phyloP scores from a whole-genome alignment of 2,329 filamentous ascomycete species.

The Cadophora sp. region DNA sequence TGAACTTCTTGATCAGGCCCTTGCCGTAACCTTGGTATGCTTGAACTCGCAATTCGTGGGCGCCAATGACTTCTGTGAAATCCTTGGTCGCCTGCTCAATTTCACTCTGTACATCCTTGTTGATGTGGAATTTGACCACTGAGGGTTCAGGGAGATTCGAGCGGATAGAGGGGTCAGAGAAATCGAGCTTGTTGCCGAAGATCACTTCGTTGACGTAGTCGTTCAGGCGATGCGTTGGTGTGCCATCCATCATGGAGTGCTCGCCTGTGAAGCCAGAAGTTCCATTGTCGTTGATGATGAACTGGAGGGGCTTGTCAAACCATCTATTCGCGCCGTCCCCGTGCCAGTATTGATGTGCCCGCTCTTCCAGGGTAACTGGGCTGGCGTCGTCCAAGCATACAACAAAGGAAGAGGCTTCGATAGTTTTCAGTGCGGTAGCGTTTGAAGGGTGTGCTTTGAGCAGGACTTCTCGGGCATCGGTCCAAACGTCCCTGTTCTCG shows the following conservation, averaged over 20 bases:
- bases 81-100: constrained; percentile 80
- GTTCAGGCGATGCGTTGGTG: constrained; percentile 94
- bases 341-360: constrained; percentile 97
- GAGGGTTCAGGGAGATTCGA: constrained; percentile 84
- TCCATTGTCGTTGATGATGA: constrained; percentile 98
- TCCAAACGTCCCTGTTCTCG: constrained; percentile 93
- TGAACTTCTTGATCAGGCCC: constrained; percentile 99
- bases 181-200: constrained; percentile 92
- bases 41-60: constrained; percentile 92
- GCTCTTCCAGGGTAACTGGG: constrained; percentile 93
- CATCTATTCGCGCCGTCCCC: constrained; percentile 94
- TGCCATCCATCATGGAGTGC: constrained; percentile 99
- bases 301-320: constrained; percentile 98
- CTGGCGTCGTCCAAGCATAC: constrained; percentile 92
- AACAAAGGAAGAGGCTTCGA: constrained; percentile 89
- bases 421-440: constrained; percentile 75
- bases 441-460: constrained; percentile 81
- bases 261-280: constrained; percentile 98
- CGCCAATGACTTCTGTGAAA: constrained; percentile 80
- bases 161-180: constrained; percentile 78
- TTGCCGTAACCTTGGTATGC: constrained; percentile 98
- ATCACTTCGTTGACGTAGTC: constrained; percentile 93
- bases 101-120: constrained; percentile 74
- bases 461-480: constrained; percentile 79
- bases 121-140: constrained; percentile 79